A percentile compares a stretch with the other conserved stretches of the same genome.
Conservation (phyloP, 768 basidiomycete species). For the Naematelia aurantialba region DNA sequence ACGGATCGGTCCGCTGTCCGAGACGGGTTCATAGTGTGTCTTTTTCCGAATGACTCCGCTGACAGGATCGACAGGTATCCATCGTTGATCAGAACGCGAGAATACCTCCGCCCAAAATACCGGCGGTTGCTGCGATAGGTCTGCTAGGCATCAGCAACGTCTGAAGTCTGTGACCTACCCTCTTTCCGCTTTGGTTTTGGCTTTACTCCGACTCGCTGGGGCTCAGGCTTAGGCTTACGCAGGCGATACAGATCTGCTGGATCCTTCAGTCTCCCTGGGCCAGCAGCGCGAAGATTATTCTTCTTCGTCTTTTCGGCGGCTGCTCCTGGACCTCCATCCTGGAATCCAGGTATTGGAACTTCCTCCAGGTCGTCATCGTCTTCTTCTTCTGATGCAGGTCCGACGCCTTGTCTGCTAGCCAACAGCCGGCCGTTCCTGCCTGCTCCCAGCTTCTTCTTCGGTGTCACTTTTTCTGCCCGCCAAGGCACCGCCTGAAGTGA, state of each 20-base stretch:
- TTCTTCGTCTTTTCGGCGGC: conserved; percentile 26
- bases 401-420: conserved; percentile 37
- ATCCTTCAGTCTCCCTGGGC: conserved; percentile 30
- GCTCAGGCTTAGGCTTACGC: conserved; percentile 55
- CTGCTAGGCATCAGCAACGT: conserved; percentile 14
- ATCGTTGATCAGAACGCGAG: conserved; percentile 80
- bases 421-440: conserved; percentile 28
- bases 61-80: conserved; percentile 90
- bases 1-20: conserved; percentile 63
- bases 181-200: conserved; percentile 37
- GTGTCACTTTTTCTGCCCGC: conserved; percentile 56
- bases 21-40: conserved; percentile 71
- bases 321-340: conserved; percentile 24
- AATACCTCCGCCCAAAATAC: conserved; percentile 98
- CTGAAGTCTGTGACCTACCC: conserved; percentile 22
- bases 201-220: conserved; percentile 43
- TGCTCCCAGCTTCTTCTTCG: conserved; percentile 35
- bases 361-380: conserved; percentile 41
- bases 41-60: conserved; percentile 75
- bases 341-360: conserved; percentile 36
- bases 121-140: conserved; percentile 59
- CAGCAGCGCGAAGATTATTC: conserved; percentile 26
- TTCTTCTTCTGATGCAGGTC: conserved; percentile 31
- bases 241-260: conserved; percentile 40
- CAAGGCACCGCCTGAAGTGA: conserved; percentile 91